Conservation (phyloP, 441 rosid species). For the Breynia disticha region DNA sequence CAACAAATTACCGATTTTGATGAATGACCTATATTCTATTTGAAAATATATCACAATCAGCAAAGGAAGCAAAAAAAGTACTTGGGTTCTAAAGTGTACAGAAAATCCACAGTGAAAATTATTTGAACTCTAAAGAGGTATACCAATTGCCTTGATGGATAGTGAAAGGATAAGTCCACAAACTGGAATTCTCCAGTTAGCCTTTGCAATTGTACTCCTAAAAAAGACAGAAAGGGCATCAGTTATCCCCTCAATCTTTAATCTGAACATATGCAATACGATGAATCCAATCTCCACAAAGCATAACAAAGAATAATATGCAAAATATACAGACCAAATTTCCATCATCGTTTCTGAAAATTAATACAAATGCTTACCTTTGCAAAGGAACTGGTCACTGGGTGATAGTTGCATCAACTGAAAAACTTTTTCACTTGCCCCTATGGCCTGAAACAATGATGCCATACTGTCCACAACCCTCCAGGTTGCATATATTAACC, state of each 20-base stretch:
- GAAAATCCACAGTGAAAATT: background rate
- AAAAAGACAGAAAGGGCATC: constrained; percentile 15
- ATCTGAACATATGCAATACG: background rate
- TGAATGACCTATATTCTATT: too few relatives aligned
- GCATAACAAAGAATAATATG: background rate
- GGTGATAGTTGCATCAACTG: constrained; percentile 86
- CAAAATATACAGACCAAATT: background rate
- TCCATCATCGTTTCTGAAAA: background rate
- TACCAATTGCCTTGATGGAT: constrained; percentile 65
- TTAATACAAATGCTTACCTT: constrained; percentile 37
- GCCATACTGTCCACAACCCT: constrained; percentile 89
- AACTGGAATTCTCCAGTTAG: constrained; percentile 58
- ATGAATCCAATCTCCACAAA: background rate
- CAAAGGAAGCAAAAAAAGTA: too few relatives aligned
- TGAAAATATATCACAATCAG: too few relatives aligned
- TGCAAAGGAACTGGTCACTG: constrained; percentile 57
- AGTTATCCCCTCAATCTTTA: background rate
- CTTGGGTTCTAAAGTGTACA: background rate
- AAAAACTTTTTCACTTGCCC: constrained; percentile 96
- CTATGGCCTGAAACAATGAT: constrained; percentile 82
- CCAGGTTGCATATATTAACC: constrained; percentile 94
- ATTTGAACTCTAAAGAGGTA: constrained; percentile 7
- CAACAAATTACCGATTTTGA: too few relatives aligned
- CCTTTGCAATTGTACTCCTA: constrained; percentile 54
- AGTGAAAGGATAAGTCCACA: constrained; percentile 49